These are phyloP conservation scores for Agapanthus africanus DNA, from an alignment of 106 monocot genomes.

Conservation along the genomic window DNA sequence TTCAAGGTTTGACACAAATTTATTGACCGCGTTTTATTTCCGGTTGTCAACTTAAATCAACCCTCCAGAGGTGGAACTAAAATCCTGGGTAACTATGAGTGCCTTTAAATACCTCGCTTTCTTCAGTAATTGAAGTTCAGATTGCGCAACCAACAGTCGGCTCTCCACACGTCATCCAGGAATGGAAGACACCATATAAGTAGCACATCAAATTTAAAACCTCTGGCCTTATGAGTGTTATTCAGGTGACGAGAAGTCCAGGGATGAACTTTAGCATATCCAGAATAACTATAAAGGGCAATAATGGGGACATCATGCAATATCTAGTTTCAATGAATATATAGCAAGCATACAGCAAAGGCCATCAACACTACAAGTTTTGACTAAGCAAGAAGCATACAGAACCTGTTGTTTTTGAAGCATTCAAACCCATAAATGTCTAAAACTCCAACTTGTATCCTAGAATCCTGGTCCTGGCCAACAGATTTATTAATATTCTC, in stretches of 20 bases:
- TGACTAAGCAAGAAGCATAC: neutral
- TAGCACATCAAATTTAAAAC: neutral
- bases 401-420: constrained; percentile 77
- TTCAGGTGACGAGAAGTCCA: neutral
- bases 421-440: constrained; percentile 95
- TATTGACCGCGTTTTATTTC: too few species aligned
- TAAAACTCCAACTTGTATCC: constrained; percentile 71
- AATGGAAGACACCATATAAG: neutral
- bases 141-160: neutral
- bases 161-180: neutral
- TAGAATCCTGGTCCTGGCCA: constrained; percentile 75
- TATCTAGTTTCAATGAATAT: neutral
- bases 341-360: neutral
- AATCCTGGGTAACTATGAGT: too few species aligned
- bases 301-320: neutral
- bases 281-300: neutral
- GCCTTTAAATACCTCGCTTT: neutral
- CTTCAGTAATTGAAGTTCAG: too few species aligned
- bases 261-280: neutral
- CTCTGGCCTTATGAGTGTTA: neutral
- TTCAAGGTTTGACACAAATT: too few species aligned
- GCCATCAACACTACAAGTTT: neutral
- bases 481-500: constrained; percentile 88
- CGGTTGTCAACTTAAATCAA: too few species aligned
- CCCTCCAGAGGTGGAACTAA: too few species aligned